Evolutionary conservation across 2,329 filamentous ascomycete genomes (phyloP).

Genomic region (Periconia sp.): DNA sequence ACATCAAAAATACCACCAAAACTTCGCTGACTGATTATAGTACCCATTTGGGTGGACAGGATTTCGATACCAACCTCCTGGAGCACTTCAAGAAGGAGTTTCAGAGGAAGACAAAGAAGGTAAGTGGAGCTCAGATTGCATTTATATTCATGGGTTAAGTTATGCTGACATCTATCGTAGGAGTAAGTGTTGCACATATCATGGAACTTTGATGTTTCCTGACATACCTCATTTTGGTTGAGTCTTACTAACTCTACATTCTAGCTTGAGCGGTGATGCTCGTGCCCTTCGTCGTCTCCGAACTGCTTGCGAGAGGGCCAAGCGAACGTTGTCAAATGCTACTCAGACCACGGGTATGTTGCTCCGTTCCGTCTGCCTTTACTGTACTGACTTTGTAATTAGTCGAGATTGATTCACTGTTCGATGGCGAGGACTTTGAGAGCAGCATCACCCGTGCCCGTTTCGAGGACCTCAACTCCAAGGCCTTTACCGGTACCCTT

Average conservation of each 20-base stretch:
- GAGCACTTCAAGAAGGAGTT: constrained; percentile 98
- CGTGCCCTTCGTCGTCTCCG: constrained; percentile 94
- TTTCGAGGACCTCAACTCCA: constrained; percentile 98
- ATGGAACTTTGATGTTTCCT: no score
- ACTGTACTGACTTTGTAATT: neutral
- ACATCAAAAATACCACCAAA: neutral
- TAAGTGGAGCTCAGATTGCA: neutral
- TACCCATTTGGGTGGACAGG: constrained; percentile 91
- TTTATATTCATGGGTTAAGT: neutral
- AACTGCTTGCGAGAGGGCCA: constrained; percentile 98
- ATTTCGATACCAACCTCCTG: constrained; percentile 94
- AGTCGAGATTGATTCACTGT: constrained; percentile 91
- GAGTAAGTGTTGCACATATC: constrained; percentile 40
- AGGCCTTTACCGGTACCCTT: constrained; percentile 90
- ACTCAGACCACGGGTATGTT: constrained; percentile 81
- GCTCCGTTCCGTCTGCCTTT: no score
- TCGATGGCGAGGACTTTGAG: constrained; percentile 97
- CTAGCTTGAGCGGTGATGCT: constrained; percentile 78
- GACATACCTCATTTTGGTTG: no score
- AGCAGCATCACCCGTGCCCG: constrained; percentile 96
- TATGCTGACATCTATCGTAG: constrained; percentile 26
- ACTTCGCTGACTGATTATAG: neutral
- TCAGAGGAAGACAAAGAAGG: constrained; percentile 65
- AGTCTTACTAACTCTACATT: no score
- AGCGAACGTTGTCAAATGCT: constrained; percentile 96